Evolutionary conservation across 495 filamentous ascomycete genomes (phyloP), one percentile per base, ranked within the genome.

Genomic region (Penicillium mononematosum): DNA sequence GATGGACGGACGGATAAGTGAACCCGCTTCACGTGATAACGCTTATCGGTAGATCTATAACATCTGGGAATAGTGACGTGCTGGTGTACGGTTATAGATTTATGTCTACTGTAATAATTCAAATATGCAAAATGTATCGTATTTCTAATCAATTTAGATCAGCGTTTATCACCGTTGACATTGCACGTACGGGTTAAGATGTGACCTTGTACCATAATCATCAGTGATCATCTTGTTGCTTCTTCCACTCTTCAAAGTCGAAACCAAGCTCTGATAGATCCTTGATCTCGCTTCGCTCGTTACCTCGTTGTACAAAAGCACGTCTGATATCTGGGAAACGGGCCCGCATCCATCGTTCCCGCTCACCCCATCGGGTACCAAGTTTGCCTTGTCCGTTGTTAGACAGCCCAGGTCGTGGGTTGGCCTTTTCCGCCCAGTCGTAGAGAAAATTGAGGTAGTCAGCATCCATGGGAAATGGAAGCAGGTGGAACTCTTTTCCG

Each of bases 391-490:
- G 68, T n/a, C 70, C 79, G 19, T 76, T 68, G 45, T 79, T 75
- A 20, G 68, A 70, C 16, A 84, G 64, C 5, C 69, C 78, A 24
- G 63, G 62, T 24, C 66, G 74, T 29, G 58, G 39, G 14, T 61
- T 45, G 17, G 87, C 85, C 43, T 61, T 58, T 7, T 62, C 36
- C 0, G 86, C 78, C 85, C 87, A 88, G 16, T 82, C 78, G 55
- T 87, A 76, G 9, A 92, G 52, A 50, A 77, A 70, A 62, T 96
- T 92, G 65, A 96, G 82, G 56, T 95, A 95, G 10, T 87, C 78
- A 0, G 82, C 87, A 69, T 97, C 93, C 47, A 81, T 78, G 0
- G 90, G 88, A 64, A 85, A 94, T 2, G 78, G 77, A 24, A 96
- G 76, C 6, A 85, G 52, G 60, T 90, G 87, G 55, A 90, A 92